Base-by-base conservation (phyloP, 352 stramenopile genomes). In the Thalassiosira oceanica region DNA sequence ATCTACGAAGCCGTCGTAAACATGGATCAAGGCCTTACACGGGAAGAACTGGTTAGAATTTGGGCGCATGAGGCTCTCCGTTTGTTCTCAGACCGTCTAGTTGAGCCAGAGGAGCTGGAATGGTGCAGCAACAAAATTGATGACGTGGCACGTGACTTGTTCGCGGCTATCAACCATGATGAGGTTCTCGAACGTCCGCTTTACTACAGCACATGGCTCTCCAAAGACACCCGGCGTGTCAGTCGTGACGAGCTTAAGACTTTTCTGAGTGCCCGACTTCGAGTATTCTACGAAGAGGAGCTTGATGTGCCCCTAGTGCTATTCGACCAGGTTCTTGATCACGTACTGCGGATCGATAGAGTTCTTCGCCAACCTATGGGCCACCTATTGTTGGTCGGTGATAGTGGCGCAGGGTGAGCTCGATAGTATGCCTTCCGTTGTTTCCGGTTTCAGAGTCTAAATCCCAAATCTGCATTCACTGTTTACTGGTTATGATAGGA, bases 221-320 rank as follows among this genome's bases (percentile, higher is more conserved):
- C 91, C 15, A 98, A 98, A 74, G 87, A 97, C 50, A 99, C 99
- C 71, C 91, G 90, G 7, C 91, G 96, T 74, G 94, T 97, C 10
- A 91, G 93, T 50, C 90, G 91, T 31, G 79, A 92, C 16, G 93
- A 97, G 45, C 80, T 99, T 16, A 94, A 96, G 11, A 93, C 96
- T 44, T 98, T 99, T 68, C 92, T 99, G 36, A 89, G 93, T 84
- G 95, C 96, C 10, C 89, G 97, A 16, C 88, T 99, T 33, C 91
- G 93, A 3, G 94, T 98, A 6, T 99, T 99, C 80, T 98, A 99
- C 69, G 97, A 99, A 78, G 97, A 99, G 84, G 96, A 99, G 74
- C 86, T 99, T 8, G 98, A 99, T 72, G 96, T 99, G 26, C 96
- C 95, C 39, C 79, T 99, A 1, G 96, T 99, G n/a, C 91, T 99